These are phyloP conservation scores for Gossypium davidsonii DNA, from an alignment of 441 rosid species.

Conservation along the genomic window DNA sequence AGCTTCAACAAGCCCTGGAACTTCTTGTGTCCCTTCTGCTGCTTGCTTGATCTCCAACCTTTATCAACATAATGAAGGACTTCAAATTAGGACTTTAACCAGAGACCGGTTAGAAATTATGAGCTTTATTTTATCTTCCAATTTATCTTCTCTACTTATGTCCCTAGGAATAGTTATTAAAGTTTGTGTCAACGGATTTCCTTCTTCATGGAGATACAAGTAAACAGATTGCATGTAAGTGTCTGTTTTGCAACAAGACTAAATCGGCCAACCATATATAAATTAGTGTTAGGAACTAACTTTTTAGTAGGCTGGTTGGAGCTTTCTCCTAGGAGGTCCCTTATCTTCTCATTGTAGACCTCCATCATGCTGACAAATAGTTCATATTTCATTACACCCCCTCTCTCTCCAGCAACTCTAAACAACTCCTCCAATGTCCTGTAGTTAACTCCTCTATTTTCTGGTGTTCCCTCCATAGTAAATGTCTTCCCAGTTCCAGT, in stretches of 20 bases:
- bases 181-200: background rate
- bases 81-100: constrained; percentile 23
- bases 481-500: constrained; percentile 96
- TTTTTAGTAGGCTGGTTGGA: constrained; percentile 63
- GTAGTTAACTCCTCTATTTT: constrained; percentile 86
- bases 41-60: constrained; percentile 96
- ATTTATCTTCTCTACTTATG: background rate
- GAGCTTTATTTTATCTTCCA: background rate
- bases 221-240: constrained; percentile 2
- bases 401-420: constrained; percentile 53
- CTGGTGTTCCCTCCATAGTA: constrained; percentile 89
- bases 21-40: constrained; percentile 89
- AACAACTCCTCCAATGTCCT: constrained; percentile 82
- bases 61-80: constrained; percentile 17
- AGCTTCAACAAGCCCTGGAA: constrained; percentile 86
- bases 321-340: constrained; percentile 72
- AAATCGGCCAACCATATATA: background rate
- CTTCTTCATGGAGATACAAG: background rate
- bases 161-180: background rate
- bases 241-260: background rate
- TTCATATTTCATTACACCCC: constrained; percentile 51
- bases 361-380: constrained; percentile 88
- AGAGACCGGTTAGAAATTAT: background rate
- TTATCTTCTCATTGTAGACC: constrained; percentile 89
- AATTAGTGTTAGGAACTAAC: constrained; percentile 35